Percentiles rank a stretch among this genome's conserved stretches.
Evolutionary conservation across 2,329 filamentous ascomycete species (phyloP).

Genomic region (Colletotrichum chlorophyti): DNA sequence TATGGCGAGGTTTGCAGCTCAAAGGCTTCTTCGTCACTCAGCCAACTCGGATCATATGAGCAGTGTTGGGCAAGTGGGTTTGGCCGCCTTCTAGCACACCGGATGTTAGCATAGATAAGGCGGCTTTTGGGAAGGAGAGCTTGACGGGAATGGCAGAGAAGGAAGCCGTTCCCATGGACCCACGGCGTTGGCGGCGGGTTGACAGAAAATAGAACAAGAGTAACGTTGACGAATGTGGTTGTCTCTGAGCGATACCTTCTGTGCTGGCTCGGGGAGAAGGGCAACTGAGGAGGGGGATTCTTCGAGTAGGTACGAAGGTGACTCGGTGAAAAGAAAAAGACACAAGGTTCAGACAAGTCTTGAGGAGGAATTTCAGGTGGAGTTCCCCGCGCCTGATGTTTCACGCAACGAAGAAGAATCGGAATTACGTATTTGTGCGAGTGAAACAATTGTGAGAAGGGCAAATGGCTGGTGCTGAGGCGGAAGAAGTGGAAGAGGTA

Average conservation of each 20-base stretch:
- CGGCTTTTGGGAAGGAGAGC: not conserved
- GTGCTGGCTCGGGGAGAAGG: constrained; percentile 6
- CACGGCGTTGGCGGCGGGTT: constrained; percentile 14
- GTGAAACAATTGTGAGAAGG: constrained; percentile 19
- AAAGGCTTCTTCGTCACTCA: constrained; percentile 1
- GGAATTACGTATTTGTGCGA: constrained; percentile 13
- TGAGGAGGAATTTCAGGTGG: constrained; percentile 17
- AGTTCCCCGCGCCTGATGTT: constrained; percentile 15
- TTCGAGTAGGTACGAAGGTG: too few species aligned
- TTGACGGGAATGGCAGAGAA: not conserved
- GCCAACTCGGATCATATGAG: constrained; percentile 11
- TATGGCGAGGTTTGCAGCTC: constrained; percentile 33
- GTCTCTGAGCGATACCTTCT: constrained; percentile 20
- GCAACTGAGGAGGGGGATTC: too few species aligned
- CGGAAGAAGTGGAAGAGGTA: not conserved
- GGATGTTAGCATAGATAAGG: constrained; percentile 8
- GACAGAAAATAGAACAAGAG: not conserved
- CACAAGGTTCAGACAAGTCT: constrained; percentile 8
- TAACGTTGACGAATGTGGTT: constrained; percentile 20
- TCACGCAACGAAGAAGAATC: constrained; percentile 22
- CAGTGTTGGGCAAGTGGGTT: not conserved
- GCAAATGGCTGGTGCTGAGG: too few species aligned
- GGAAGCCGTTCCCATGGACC: constrained; percentile 13
- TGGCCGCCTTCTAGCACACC: not conserved
- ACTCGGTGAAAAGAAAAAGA: not conserved